These are phyloP conservation scores for Saturnispora kantuleensis DNA, from an alignment of 805 yeast genomes.

Conservation along the genomic window DNA sequence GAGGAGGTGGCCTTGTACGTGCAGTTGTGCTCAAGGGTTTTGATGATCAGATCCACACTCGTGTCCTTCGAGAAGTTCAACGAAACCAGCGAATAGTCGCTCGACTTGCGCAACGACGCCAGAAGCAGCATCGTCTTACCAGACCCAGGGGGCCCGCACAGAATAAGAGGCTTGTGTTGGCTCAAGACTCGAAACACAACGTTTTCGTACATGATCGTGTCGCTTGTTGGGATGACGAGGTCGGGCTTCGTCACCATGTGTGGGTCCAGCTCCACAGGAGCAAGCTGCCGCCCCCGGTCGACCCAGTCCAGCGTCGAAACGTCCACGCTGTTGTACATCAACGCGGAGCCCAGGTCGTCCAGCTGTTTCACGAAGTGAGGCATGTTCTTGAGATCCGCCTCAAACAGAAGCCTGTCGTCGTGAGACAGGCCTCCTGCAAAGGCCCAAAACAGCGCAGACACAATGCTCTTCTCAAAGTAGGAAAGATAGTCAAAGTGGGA, in stretches of 20 bases:
- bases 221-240: slow-evolving; percentile 67
- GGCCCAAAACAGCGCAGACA: slow-evolving; percentile 48
- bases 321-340: slow-evolving; percentile 35
- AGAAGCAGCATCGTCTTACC: slow-evolving; percentile 91
- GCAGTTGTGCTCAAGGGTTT: slow-evolving; percentile 66
- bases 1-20: slow-evolving; percentile 40
- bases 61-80: slow-evolving; percentile 82
- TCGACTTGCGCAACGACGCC: slow-evolving; percentile 50
- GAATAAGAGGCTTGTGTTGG: slow-evolving; percentile 49
- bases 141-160: slow-evolving; percentile 96
- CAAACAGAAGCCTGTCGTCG: slow-evolving; percentile 31
- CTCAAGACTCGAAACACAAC: slow-evolving; percentile 47
- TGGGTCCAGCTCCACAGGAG: slow-evolving; percentile 39
- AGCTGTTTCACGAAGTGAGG: slow-evolving; percentile 15
- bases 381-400: slow-evolving; percentile 19
- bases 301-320: slow-evolving; percentile 40
- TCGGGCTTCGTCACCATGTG: slow-evolving; percentile 52
- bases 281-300: slow-evolving; percentile 32
- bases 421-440: slow-evolving; percentile 47
- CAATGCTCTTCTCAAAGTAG: slow-evolving; percentile 27
- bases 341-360: slow-evolving; percentile 9
- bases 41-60: slow-evolving; percentile 47
- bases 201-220: slow-evolving; percentile 59
- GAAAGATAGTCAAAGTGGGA: slow-evolving; percentile 20
- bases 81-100: slow-evolving; percentile 50